phyloP scores from a whole-genome alignment of 2,329 filamentous ascomycete species.

The Calonectria pseudoturangicola region DNA sequence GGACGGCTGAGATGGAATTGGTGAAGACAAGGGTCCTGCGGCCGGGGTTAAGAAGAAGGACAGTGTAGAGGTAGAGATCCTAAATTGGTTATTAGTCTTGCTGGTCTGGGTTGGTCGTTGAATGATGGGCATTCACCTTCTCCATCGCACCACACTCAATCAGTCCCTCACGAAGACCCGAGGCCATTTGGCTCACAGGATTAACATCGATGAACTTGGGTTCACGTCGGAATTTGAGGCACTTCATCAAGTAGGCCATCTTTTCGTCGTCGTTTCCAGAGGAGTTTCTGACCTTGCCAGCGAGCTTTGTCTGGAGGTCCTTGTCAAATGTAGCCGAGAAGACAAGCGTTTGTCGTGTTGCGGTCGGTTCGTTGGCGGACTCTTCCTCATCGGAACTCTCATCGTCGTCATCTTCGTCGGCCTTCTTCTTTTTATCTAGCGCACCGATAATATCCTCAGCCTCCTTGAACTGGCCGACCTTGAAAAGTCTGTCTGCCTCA shows the following conservation, averaged over 20 bases:
- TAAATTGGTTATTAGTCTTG: conserved; percentile 56
- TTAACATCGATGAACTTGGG: conserved; percentile 96
- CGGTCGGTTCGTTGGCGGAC: conserved; percentile 66
- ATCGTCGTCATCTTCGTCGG: conserved; percentile 69
- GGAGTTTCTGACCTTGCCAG: conserved; percentile 62
- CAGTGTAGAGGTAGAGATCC: conserved; percentile 94
- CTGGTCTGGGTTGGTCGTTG: too few relatives aligned
- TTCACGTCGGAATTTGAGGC: conserved; percentile 89
- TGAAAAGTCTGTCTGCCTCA: conserved; percentile 93
- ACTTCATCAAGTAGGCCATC: conserved; percentile 94
- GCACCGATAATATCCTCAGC: conserved; percentile 90
- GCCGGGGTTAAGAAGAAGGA: conserved; percentile 88
- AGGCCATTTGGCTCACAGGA: conserved; percentile 91
- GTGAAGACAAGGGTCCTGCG: conserved; percentile 92
- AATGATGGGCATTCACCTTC: conserved; percentile 75
- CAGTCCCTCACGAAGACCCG: conserved; percentile 89
- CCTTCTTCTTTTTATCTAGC: conserved; percentile 81
- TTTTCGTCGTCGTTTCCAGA: conserved; percentile 82
- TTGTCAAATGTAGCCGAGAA: conserved; percentile 98
- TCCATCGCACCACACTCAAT: conserved; percentile 95
- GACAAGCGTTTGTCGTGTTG: conserved; percentile 88
- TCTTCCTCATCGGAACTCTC: conserved; percentile 70
- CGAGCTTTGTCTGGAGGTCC: conserved; percentile 91
- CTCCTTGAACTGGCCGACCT: conserved; percentile 96
- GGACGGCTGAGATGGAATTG: conserved; percentile 95